Evolutionary conservation across 176 grass and related monocot species (phyloP), one percentile per base, ranked within the genome.

Genomic region (Bromus sterilis): DNA sequence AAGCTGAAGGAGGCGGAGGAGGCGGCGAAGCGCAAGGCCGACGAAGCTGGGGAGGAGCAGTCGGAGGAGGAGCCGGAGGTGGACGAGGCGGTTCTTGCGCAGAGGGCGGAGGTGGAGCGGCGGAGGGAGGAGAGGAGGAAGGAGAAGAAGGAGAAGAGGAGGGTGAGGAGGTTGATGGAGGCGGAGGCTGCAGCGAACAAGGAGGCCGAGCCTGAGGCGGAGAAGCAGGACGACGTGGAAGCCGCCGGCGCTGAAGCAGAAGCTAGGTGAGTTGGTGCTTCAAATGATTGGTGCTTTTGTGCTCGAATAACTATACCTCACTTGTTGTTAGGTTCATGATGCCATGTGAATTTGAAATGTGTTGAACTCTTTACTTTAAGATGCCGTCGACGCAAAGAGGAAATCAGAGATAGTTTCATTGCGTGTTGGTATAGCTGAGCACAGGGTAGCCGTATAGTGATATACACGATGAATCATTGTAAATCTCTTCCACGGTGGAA

Each of bases 81-180:
- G n/a, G 55, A 56, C 9, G 55, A n/a, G 55, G 55, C 55, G 1
- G 55, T 1, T 2, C 9, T 56, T 0, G 70, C 70, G 9, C 41
- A 20, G 70, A 48, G 12, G 42, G 28, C 42, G 42, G 70, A 73
- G 28, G 65, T 85, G 82, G 55, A 39, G 16, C 26, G 68, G 31
- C 75, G 5, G 78, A 90, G 89, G 42, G 73, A 78, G 69, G 82
- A 83, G 69, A 93, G 55, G 78, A 81, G 26, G 80, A 83, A 94
- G 57, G 32, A 83, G 78, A 95, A 90, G 76, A 90, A 75, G 66
- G 84, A 80, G 87, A 92, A 83, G 58, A 82, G 85, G 70, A 89
- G 83, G 82, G 87, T 87, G 36, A 79, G 87, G 63, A 84, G 71
- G 15, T 10, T 78, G 53, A 67, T 42, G 82, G 76, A 89, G 74